Evolutionary conservation across 345 rosid species (phyloP).

Genomic region (Citrus medica): DNA sequence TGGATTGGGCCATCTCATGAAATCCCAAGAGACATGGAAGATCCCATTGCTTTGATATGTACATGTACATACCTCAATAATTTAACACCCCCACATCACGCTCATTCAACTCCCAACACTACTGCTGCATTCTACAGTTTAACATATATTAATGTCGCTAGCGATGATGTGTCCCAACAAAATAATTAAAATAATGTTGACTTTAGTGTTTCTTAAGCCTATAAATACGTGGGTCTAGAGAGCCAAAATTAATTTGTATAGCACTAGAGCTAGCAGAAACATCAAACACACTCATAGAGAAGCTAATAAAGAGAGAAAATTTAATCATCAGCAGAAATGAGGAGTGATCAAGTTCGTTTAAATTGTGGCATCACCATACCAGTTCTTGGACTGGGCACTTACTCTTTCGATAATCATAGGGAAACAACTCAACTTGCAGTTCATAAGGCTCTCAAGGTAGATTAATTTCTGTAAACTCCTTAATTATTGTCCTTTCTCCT

Average conservation of each 20-base stretch:
- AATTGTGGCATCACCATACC: slow-evolving; percentile 65
- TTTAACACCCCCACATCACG: background rate
- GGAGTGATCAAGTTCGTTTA: slow-evolving; percentile 46
- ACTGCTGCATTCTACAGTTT: slow-evolving; percentile 2
- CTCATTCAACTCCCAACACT: slow-evolving; percentile 4
- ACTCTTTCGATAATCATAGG: slow-evolving; percentile 39
- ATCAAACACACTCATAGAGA: background rate
- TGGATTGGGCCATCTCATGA: slow-evolving; percentile 38
- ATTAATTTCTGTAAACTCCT: background rate
- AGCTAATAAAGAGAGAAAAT: background rate
- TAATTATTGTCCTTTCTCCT: background rate
- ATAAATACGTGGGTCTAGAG: slow-evolving; percentile 19
- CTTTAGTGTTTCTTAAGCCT: slow-evolving; percentile 27
- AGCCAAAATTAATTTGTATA: background rate
- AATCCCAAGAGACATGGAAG: slow-evolving; percentile 80
- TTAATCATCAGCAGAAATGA: slow-evolving; percentile 14
- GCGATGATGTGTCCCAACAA: slow-evolving; percentile 20
- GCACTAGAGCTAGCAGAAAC: background rate
- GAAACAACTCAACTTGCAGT: slow-evolving; percentile 56
- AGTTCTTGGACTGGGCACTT: slow-evolving; percentile 77
- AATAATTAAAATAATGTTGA: slow-evolving; percentile 41
- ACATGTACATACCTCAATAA: slow-evolving; percentile 2
- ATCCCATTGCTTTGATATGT: slow-evolving; percentile 55
- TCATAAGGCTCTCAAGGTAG: slow-evolving; percentile 68
- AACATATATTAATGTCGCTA: slow-evolving; percentile 11